Evolutionary conservation across 106 monocot genomes (phyloP).

Genomic region (Agapanthus africanus): DNA sequence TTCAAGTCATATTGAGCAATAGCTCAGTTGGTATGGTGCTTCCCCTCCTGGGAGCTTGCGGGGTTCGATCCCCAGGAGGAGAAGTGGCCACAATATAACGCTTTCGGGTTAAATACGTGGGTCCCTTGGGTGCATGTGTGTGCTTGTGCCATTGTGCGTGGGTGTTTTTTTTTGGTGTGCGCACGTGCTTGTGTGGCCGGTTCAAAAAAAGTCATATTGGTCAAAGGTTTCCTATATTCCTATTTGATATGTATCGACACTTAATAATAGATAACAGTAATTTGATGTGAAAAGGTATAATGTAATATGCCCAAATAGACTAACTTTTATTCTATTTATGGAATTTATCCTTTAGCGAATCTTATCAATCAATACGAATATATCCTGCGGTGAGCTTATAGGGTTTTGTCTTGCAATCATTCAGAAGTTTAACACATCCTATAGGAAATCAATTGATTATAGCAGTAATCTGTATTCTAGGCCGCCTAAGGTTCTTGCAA

Average conservation of each 20-base stretch:
- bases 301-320: neutral
- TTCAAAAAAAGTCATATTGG: neutral
- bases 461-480: neutral
- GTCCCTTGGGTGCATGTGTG: too few species aligned
- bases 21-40: too few species aligned
- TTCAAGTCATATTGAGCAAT: too few species aligned
- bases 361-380: neutral
- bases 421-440: neutral
- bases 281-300: neutral
- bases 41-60: too few species aligned
- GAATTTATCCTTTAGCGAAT: neutral
- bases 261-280: neutral
- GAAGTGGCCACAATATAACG: too few species aligned
- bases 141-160: too few species aligned
- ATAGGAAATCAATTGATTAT: neutral
- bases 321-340: neutral
- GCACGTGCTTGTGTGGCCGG: too few species aligned
- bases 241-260: neutral
- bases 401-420: neutral
- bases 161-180: too few species aligned
- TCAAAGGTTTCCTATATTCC: neutral
- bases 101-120: too few species aligned
- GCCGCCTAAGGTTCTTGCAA: neutral
- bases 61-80: too few species aligned
- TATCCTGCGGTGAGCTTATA: neutral